Percentiles rank a stretch among this genome's conserved stretches.
phyloP scores from a whole-genome alignment of 2,329 filamentous ascomycete species.

The Penicillium rolfsii region DNA sequence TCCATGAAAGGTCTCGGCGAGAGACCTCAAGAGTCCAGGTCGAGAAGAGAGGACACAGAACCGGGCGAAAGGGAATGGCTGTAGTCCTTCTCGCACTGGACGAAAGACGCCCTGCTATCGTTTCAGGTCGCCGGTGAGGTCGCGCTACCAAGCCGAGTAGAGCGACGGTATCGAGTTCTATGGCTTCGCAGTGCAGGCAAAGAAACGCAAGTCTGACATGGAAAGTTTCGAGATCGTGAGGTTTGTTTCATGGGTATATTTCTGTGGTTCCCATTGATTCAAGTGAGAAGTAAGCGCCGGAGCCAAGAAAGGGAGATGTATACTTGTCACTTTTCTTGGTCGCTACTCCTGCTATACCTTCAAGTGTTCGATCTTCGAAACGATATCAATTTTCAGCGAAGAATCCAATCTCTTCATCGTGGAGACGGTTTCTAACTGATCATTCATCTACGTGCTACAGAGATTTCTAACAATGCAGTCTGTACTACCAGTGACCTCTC shows the following conservation, averaged over 20 bases:
- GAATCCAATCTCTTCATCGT: not conserved
- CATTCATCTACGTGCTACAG: not conserved
- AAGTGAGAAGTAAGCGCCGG: not conserved
- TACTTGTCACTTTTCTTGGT: not conserved
- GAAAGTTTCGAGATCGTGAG: not conserved
- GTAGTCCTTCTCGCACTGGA: not conserved
- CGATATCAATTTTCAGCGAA: not conserved
- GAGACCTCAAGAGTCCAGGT: not conserved
- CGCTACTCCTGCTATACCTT: not conserved
- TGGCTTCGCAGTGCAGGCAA: not conserved
- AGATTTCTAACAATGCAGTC: not conserved
- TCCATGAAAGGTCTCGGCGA: not conserved
- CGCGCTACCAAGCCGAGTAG: not conserved
- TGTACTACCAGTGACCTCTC: not conserved
- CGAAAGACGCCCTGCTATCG: not conserved
- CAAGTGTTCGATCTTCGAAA: not conserved
- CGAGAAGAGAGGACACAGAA: not conserved
- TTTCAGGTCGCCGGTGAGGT: not conserved
- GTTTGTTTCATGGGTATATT: not conserved
- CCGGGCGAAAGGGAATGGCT: not conserved
- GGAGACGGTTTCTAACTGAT: not conserved
- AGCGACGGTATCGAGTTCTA: not conserved
- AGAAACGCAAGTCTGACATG: slow-evolving; percentile 1
- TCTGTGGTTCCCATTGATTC: not conserved
- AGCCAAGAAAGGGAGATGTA: not conserved